Percentiles rank a stretch among this genome's conserved stretches.
Conservation (phyloP, 495 filamentous ascomycete genomes). For the Penicillium coffeae region DNA sequence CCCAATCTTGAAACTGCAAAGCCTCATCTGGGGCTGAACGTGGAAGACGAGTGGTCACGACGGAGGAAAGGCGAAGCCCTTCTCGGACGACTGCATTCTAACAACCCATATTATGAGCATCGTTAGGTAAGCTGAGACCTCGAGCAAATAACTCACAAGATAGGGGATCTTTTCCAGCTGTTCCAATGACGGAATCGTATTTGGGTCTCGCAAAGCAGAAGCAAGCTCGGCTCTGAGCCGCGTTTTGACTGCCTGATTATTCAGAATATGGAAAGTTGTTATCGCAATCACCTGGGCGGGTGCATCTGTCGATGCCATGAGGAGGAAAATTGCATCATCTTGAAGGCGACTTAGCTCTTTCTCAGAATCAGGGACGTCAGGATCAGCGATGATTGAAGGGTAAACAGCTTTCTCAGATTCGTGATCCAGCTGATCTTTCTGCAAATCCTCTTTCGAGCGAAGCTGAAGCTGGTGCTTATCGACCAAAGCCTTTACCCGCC, state of each 20-base stretch:
- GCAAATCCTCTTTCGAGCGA: neutral
- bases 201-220: constrained; percentile 10
- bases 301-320: constrained; percentile 34
- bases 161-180: constrained; percentile 33
- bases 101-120: no score
- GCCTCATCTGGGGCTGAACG: constrained; percentile 32
- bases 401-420: constrained; percentile 7
- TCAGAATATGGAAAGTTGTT: constrained; percentile 26
- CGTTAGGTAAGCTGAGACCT: no score
- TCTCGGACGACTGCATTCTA: constrained; percentile 53
- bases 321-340: constrained; percentile 36
- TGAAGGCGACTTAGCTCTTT: constrained; percentile 26
- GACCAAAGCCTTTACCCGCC: neutral
- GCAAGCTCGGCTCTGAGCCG: constrained; percentile 23
- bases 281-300: constrained; percentile 18
- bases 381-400: constrained; percentile 10
- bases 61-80: constrained; percentile 49
- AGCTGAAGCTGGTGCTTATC: neutral
- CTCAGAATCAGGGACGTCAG: constrained; percentile 17
- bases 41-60: constrained; percentile 34
- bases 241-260: constrained; percentile 14
- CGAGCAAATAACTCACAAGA: constrained; percentile 27
- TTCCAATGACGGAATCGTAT: constrained; percentile 3
- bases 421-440: neutral
- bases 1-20: constrained; percentile 18